Conservation (phyloP, 164 flowering plant species). For the Santalum album region DNA sequence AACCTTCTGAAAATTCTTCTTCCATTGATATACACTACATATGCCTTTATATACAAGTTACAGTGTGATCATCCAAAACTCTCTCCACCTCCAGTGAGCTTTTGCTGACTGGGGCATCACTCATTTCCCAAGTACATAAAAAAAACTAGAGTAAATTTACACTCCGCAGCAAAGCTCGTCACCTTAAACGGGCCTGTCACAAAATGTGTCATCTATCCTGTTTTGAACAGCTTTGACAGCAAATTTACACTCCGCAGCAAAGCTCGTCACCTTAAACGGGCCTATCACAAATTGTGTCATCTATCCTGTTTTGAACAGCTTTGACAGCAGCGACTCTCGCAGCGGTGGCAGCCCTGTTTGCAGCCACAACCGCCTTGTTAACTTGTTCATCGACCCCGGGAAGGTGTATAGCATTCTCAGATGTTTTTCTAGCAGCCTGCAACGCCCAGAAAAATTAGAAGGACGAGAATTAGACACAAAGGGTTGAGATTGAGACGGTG, state of each 20-base stretch:
- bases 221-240: slow-evolving; percentile 93
- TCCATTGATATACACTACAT: slow-evolving; percentile 46
- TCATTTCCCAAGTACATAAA: slow-evolving; percentile 11
- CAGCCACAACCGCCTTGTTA: slow-evolving; percentile 63
- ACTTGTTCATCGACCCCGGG: slow-evolving; percentile 73
- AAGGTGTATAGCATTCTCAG: slow-evolving; percentile 60
- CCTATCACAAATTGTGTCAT: slow-evolving; percentile 62
- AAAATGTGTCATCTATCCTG: slow-evolving; percentile 69
- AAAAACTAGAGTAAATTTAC: slow-evolving; percentile 16
- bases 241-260: slow-evolving; percentile 23
- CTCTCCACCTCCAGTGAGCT: slow-evolving; percentile 39
- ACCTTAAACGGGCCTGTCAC: slow-evolving; percentile 32
- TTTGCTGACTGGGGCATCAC: slow-evolving; percentile 33
- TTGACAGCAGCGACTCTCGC: slow-evolving; percentile 91
- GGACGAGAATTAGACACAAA: background rate
- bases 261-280: slow-evolving; percentile 20
- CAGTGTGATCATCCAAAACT: slow-evolving; percentile 27
- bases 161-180: slow-evolving; percentile 4
- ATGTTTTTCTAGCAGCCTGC: slow-evolving; percentile 80
- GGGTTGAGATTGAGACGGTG: background rate
- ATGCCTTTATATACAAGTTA: slow-evolving; percentile 51
- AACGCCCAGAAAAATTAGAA: background rate
- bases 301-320: slow-evolving; percentile 87
- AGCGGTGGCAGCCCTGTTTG: slow-evolving; percentile 89
- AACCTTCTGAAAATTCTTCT: slow-evolving; percentile 18